Percentiles rank a stretch among this genome's conserved stretches.
phyloP scores from a whole-genome alignment of 257 asterid species.

The Euphrasia confusa region DNA sequence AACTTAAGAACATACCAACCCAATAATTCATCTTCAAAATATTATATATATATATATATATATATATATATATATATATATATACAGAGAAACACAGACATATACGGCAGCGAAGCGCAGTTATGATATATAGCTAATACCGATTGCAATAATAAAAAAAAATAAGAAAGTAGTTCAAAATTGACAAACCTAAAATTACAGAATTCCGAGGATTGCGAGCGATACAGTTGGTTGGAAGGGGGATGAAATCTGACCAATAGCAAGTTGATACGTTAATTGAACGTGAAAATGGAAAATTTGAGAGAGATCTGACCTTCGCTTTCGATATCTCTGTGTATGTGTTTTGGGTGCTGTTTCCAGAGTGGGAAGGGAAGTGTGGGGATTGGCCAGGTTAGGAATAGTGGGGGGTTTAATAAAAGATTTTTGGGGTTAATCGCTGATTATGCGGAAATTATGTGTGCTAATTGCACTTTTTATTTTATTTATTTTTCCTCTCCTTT shows the following conservation, averaged over 20 bases:
- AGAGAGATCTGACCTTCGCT: constrained; percentile 32
- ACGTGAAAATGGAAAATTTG: constrained; percentile 6
- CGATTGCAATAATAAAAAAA: background rate
- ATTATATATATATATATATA: too few relatives aligned
- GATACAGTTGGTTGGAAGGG: constrained; percentile 21
- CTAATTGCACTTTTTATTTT: too few relatives aligned
- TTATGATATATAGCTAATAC: too few relatives aligned
- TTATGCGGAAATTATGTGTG: background rate
- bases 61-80: too few relatives aligned
- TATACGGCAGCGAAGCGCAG: too few relatives aligned
- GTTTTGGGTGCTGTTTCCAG: constrained; percentile 13
- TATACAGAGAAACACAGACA: too few relatives aligned
- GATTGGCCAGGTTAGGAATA: background rate
- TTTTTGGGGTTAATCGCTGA: constrained; percentile 8
- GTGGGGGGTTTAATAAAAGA: constrained; percentile 16
- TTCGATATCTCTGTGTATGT: background rate
- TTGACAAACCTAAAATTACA: constrained; percentile 9
- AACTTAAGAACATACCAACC: background rate
- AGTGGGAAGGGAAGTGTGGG: background rate
- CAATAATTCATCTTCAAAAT: background rate
- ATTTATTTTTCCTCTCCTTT: too few relatives aligned
- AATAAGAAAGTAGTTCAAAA: background rate
- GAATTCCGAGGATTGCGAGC: constrained; percentile 8
- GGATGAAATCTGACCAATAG: constrained; percentile 15
- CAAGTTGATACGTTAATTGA: constrained; percentile 19